Percentiles rank a stretch among this genome's conserved stretches.
These are phyloP conservation scores for Ampelomyces quisqualis DNA, from an alignment of 2,329 filamentous ascomycete genomes.

Conservation along the genomic window DNA sequence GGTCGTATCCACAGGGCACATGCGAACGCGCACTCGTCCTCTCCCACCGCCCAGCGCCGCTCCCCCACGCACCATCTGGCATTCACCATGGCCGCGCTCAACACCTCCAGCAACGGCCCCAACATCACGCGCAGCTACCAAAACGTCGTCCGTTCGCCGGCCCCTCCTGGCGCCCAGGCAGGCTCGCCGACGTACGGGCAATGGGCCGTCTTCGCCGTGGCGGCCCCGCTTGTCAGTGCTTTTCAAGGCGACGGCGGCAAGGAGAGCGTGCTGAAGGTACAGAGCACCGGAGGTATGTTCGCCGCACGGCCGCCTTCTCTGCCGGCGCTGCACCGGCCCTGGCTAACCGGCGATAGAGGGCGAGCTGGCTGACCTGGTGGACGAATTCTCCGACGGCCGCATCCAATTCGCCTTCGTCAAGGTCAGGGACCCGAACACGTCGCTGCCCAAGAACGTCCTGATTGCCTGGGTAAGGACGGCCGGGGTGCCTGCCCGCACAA, in stretches of 20 bases:
- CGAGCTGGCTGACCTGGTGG: constrained; percentile 83
- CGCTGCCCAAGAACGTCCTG: constrained; percentile 85
- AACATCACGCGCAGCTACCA: constrained; percentile 62
- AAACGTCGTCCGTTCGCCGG: constrained; percentile 62
- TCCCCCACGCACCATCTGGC: constrained; percentile 13
- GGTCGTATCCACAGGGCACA: constrained; percentile 6
- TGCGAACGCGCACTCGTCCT: constrained; percentile 10
- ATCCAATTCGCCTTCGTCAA: constrained; percentile 97
- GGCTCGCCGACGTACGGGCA: constrained; percentile 80
- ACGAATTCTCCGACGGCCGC: constrained; percentile 94
- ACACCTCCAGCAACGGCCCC: constrained; percentile 55
- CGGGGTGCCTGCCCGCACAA: background rate
- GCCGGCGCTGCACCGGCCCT: background rate
- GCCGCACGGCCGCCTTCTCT: background rate
- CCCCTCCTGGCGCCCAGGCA: constrained; percentile 57
- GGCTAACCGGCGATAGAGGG: constrained; percentile 64
- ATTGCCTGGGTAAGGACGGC: constrained; percentile 71
- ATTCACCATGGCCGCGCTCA: constrained; percentile 71
- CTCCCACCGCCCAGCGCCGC: constrained; percentile 5
- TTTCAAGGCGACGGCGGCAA: constrained; percentile 85
- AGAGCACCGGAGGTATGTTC: constrained; percentile 77
- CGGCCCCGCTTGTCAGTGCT: constrained; percentile 86
- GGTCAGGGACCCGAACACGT: constrained; percentile 90
- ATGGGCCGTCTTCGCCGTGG: constrained; percentile 93
- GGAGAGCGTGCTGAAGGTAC: constrained; percentile 93